Conservation (phyloP, 202 grass and related monocot genomes). For the Schoenoplectus tabernaemontani region DNA sequence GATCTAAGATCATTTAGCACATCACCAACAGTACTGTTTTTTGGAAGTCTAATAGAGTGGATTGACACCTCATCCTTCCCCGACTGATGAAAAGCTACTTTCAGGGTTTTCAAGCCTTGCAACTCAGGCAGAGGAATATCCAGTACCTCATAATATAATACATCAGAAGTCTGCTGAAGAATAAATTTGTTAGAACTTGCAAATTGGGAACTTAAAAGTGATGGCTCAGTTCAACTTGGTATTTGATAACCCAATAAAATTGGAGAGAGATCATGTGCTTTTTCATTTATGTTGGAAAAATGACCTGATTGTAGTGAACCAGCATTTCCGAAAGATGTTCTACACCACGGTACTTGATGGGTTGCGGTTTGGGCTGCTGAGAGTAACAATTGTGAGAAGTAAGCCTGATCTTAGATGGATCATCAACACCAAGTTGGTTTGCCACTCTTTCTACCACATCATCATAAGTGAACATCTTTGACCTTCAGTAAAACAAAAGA, state of each 20-base stretch:
- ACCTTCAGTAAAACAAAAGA: constrained; percentile 40
- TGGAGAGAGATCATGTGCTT: neutral
- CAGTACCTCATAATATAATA: constrained; percentile 96
- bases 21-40: constrained; percentile 90
- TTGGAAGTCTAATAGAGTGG: constrained; percentile 89
- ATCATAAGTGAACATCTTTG: constrained; percentile 86
- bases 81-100: constrained; percentile 90
- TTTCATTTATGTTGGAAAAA: neutral
- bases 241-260: neutral
- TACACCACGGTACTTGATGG: constrained; percentile 82
- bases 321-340: constrained; percentile 90
- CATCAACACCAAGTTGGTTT: constrained; percentile 74
- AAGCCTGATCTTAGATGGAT: constrained; percentile 93
- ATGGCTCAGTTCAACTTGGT: neutral
- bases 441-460: constrained; percentile 97
- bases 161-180: constrained; percentile 78
- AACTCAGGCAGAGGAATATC: constrained; percentile 97
- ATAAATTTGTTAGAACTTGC: constrained; percentile 2
- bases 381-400: constrained; percentile 99
- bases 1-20: constrained; percentile 79
- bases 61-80: constrained; percentile 91
- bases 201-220: neutral
- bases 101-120: constrained; percentile 92
- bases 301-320: constrained; percentile 96
- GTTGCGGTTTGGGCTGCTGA: constrained; percentile 96